Evolutionary conservation across 2,329 filamentous ascomycete genomes (phyloP).

Genomic region (Monosporascus ibericus): DNA sequence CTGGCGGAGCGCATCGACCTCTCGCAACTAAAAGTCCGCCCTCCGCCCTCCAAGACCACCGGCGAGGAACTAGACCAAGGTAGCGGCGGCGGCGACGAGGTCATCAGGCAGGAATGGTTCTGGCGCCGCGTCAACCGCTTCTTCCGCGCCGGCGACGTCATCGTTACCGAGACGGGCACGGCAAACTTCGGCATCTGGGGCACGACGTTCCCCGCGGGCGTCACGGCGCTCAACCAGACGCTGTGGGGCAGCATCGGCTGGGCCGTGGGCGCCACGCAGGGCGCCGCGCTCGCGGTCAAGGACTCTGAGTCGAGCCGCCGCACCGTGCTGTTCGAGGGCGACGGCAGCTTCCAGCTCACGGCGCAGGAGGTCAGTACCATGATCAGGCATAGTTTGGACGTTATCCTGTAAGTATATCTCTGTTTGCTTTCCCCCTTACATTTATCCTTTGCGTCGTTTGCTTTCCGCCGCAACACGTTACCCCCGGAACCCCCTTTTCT

Average conservation of each 20-base stretch:
- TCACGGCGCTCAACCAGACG: slow-evolving; percentile 75
- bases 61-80: slow-evolving; percentile 29
- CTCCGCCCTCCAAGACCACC: slow-evolving; percentile 43
- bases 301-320: slow-evolving; percentile 51
- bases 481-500: background rate
- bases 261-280: slow-evolving; percentile 53
- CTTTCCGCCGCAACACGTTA: no score
- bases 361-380: slow-evolving; percentile 81
- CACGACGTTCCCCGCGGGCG: slow-evolving; percentile 69
- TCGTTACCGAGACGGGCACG: slow-evolving; percentile 84
- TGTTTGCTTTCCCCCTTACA: background rate
- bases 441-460: background rate
- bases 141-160: slow-evolving; percentile 64
- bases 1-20: slow-evolving; percentile 55
- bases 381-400: slow-evolving; percentile 65
- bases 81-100: slow-evolving; percentile 21
- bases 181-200: slow-evolving; percentile 86
- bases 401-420: slow-evolving; percentile 59
- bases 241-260: slow-evolving; percentile 64
- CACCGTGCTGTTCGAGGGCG: slow-evolving; percentile 82
- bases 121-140: slow-evolving; percentile 74
- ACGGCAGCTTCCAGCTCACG: slow-evolving; percentile 81
- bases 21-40: slow-evolving; percentile 48
- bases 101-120: slow-evolving; percentile 66
- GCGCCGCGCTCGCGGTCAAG: slow-evolving; percentile 67